Base-by-base conservation (phyloP, 768 basidiomycete genomes). In the Tricholoma sp. region DNA sequence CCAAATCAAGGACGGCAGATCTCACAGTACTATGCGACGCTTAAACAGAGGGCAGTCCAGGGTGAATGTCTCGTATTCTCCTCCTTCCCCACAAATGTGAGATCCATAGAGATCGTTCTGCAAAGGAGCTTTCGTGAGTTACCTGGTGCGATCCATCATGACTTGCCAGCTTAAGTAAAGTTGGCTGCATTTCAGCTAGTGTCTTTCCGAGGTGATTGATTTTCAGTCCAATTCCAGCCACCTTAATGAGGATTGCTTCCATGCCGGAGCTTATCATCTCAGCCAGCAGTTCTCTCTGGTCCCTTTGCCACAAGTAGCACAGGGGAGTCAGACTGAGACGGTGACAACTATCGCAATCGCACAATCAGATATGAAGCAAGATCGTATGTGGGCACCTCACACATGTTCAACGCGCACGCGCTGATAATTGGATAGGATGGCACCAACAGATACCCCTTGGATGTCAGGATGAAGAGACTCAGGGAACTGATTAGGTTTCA, bases 401-500 rank as follows among this genome's bases (percentile, higher is more conserved):
- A 98, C 95, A 80, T 99, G 95, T 72, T 99, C 97, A 11, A 99
- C 94, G 53, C 97, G 84, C 15, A 98, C 87, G 24, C 97, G 83
- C 65, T 99, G 97, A 66, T 99, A 99, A 67, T 93, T 96, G 29
- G 97, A 98, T 32, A 98, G 81, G 57, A 99, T 99, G 5, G 97
- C 95, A 3, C 97, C 97, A 18, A 95, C 93, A 8, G 95, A 91
- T 24, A 98, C 89, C 8, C 85, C 96, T 68, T 86, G 75, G 18
- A 94, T 72, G 53, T 93, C 88, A 3, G 94, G 93, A 69, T 94
- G 89, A 49, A 77, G 75, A 10, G 73, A 68, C 94, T 95, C 36
- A 61, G 36, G 54, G 31, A 52, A 32, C 52, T 47, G 24, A 28
- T 59, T 17, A 62, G 11, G 57, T 39, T 10, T 36, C 11, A 18